Conservation (phyloP, 345 rosid genomes). For the Noccaea caerulescens region DNA sequence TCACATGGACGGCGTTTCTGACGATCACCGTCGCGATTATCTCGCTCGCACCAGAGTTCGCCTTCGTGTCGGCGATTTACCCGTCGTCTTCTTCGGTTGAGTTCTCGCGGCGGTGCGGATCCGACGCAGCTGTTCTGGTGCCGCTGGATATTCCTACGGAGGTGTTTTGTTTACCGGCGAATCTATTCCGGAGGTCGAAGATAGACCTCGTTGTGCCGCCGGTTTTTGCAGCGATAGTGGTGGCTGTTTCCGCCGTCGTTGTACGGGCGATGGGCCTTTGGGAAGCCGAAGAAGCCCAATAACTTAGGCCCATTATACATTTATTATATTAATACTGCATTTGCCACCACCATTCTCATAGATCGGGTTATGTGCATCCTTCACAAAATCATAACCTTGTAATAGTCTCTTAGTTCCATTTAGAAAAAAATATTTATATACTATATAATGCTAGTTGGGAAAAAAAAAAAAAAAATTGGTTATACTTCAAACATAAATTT, state of each 20-base stretch:
- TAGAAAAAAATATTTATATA: neutral
- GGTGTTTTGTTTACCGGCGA: constrained; percentile 66
- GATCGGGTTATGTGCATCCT: neutral
- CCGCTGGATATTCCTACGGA: constrained; percentile 72
- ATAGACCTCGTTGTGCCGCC: constrained; percentile 78
- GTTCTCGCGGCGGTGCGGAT: constrained; percentile 51
- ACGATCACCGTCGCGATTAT: constrained; percentile 66
- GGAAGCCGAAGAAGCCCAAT: constrained; percentile 58
- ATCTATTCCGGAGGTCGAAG: constrained; percentile 59
- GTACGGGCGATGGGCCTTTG: constrained; percentile 72
- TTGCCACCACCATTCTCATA: neutral
- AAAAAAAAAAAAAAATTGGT: too few species aligned
- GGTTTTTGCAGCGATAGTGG: constrained; percentile 80
- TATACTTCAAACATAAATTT: too few species aligned
- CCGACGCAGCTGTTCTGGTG: constrained; percentile 54
- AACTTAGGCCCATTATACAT: constrained; percentile 16
- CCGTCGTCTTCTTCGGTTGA: constrained; percentile 50
- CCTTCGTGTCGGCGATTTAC: constrained; percentile 70
- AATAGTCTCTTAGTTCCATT: constrained; percentile 3
- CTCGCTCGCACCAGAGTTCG: constrained; percentile 80
- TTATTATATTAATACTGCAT: neutral
- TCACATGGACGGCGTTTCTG: constrained; percentile 71
- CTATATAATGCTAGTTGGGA: neutral
- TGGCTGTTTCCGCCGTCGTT: constrained; percentile 70
- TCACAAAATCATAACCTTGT: neutral